A percentile compares a stretch with the other conserved stretches of the same genome.
phyloP scores from a whole-genome alignment of 1,284 basidiomycete genomes.

The Cryptococcus sp. region DNA sequence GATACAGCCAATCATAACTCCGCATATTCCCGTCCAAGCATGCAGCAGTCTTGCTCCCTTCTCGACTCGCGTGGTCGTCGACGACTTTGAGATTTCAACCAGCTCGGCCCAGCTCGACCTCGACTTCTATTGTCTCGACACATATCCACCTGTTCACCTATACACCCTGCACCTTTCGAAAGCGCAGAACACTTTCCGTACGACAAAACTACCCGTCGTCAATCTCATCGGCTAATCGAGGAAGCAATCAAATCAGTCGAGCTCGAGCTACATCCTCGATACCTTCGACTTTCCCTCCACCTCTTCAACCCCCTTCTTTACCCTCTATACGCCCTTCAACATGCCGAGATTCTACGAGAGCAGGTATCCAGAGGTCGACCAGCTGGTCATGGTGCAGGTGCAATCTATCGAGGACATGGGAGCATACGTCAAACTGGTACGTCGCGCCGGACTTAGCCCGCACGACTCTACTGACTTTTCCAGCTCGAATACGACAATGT shows the following conservation, averaged over 20 bases:
- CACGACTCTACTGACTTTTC: too few species aligned
- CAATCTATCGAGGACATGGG: constrained; percentile 99
- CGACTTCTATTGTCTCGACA: background rate
- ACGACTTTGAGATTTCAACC: background rate
- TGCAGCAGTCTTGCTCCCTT: background rate
- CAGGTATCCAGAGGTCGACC: constrained; percentile 64
- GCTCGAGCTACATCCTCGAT: background rate
- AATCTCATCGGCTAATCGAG: too few species aligned
- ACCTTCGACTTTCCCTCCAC: background rate
- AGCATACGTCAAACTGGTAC: constrained; percentile 93
- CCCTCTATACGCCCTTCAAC: constrained; percentile 2
- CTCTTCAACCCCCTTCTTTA: too few species aligned
- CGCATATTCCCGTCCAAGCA: background rate
- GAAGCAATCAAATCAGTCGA: background rate
- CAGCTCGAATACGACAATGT: constrained; percentile 98
- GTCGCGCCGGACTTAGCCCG: constrained; percentile 32
- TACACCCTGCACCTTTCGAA: too few species aligned
- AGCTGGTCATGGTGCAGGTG: constrained; percentile 98
- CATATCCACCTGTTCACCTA: too few species aligned
- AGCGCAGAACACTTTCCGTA: too few species aligned
- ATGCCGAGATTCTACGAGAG: constrained; percentile 49
- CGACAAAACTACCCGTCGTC: too few species aligned
- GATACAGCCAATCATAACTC: background rate
- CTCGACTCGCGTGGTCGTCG: background rate
- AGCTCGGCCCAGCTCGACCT: background rate